Evolutionary conservation across 2,329 filamentous ascomycete genomes (phyloP).

Genomic region (Lasiodiplodia theobromae): DNA sequence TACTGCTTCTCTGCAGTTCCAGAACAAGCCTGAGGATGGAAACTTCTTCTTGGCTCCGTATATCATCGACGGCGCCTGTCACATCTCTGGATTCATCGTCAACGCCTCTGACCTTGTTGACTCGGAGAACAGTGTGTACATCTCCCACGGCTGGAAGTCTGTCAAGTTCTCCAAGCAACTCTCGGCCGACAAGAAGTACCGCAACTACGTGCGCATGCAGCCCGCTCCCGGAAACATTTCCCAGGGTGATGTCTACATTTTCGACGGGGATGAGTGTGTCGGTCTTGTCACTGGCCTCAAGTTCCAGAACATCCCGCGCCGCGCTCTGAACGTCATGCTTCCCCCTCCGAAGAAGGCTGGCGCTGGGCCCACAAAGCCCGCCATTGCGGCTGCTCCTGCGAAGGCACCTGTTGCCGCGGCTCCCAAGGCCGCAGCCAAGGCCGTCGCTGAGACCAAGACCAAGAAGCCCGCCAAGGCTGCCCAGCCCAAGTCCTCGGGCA

Average conservation of each 20-base stretch:
- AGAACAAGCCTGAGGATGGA: conserved; percentile 60
- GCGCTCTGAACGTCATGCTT: conserved; percentile 70
- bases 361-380: conserved; percentile 45
- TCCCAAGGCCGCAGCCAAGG: conserved; percentile 49
- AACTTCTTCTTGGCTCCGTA: conserved; percentile 66
- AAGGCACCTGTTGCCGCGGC: conserved; percentile 45
- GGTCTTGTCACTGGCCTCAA: conserved; percentile 68
- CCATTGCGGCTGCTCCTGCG: conserved; percentile 44
- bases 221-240: conserved; percentile 62
- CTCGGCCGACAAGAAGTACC: conserved; percentile 61
- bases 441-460: conserved; percentile 9
- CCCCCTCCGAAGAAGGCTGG: conserved; percentile 62
- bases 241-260: conserved; percentile 67
- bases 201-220: conserved; percentile 69
- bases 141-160: conserved; percentile 68
- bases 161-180: conserved; percentile 64
- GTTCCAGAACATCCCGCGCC: conserved; percentile 72
- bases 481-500: conserved; percentile 53
- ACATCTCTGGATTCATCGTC: conserved; percentile 67
- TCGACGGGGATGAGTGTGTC: conserved; percentile 65
- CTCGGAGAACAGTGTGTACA: conserved; percentile 66
- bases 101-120: conserved; percentile 66
- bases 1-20: conserved; percentile 62
- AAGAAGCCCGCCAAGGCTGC: conserved; percentile 57
- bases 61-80: conserved; percentile 65